Evolutionary conservation across 2,329 filamentous ascomycete species (phyloP).

Genomic region (Trichophyton equinum): DNA sequence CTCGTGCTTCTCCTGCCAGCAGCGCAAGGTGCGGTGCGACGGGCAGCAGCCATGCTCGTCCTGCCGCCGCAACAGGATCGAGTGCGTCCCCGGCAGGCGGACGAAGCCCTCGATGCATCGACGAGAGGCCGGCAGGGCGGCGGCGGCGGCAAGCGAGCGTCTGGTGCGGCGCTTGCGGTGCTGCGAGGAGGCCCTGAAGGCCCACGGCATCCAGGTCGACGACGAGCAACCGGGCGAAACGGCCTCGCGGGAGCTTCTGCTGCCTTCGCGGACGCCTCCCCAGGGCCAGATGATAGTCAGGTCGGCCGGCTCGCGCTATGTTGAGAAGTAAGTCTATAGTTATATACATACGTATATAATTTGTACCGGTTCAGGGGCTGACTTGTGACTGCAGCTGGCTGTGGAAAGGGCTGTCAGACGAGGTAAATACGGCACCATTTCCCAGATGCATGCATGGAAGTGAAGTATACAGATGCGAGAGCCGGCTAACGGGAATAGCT

Average conservation of each 20-base stretch:
- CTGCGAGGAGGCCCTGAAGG: background rate
- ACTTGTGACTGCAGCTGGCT: background rate
- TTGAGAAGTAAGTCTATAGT: background rate
- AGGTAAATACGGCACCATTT: background rate
- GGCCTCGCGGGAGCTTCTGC: background rate
- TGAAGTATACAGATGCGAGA: no score
- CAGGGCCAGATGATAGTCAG: background rate
- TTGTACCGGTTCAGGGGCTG: background rate
- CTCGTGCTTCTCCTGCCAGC: slow-evolving; percentile 19
- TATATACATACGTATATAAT: no score
- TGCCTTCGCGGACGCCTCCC: background rate
- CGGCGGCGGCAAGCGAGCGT: background rate
- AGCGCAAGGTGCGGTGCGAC: slow-evolving; percentile 22
- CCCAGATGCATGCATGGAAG: background rate
- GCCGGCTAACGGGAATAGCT: background rate
- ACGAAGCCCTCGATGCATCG: slow-evolving; percentile 11
- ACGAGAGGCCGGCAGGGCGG: background rate
- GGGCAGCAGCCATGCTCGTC: slow-evolving; percentile 19
- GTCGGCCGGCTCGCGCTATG: background rate
- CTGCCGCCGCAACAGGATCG: slow-evolving; percentile 14
- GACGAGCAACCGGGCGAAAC: background rate
- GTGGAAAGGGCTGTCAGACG: background rate
- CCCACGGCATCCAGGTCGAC: background rate
- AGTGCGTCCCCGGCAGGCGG: slow-evolving; percentile 14
- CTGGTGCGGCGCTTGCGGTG: background rate